A percentile compares a stretch with the other conserved stretches of the same genome.
Conservation (phyloP, 192 early-diverging fungal species). For the Gigaspora rosea region DNA sequence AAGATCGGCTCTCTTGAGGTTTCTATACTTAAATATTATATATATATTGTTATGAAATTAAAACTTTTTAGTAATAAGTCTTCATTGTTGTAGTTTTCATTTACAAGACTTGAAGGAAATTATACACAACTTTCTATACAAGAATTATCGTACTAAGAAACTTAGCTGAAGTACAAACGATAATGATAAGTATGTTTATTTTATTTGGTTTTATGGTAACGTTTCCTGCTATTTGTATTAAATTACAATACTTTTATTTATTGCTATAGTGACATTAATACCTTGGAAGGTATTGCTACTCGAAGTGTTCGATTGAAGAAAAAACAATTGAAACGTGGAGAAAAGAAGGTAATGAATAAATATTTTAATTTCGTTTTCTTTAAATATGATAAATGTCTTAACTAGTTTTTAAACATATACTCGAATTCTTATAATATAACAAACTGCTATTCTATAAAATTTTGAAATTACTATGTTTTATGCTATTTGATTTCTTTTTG, state of each 20-base stretch:
- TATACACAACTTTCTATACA: constrained; percentile 93
- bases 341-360: constrained; percentile 53
- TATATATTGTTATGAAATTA: neutral
- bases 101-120: constrained; percentile 97
- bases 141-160: constrained; percentile 93
- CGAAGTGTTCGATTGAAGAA: constrained; percentile 50
- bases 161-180: constrained; percentile 56
- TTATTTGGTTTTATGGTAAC: no score
- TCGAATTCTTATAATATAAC: no score
- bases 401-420: no score
- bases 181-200: constrained; percentile 24
- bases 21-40: constrained; percentile 1
- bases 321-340: constrained; percentile 55
- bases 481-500: no score
- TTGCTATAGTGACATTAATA: neutral
- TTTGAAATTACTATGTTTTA: no score
- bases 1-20: constrained; percentile 85
- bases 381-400: no score
- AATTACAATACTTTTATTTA: neutral
- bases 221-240: no score
- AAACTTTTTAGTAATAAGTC: no score
- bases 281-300: constrained; percentile 23
- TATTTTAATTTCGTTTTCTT: no score
- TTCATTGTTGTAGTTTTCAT: constrained; percentile 96
- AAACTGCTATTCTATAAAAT: no score